These are phyloP conservation scores for Saitozyma sp. DNA, from an alignment of 768 basidiomycete species.

Conservation along the genomic window DNA sequence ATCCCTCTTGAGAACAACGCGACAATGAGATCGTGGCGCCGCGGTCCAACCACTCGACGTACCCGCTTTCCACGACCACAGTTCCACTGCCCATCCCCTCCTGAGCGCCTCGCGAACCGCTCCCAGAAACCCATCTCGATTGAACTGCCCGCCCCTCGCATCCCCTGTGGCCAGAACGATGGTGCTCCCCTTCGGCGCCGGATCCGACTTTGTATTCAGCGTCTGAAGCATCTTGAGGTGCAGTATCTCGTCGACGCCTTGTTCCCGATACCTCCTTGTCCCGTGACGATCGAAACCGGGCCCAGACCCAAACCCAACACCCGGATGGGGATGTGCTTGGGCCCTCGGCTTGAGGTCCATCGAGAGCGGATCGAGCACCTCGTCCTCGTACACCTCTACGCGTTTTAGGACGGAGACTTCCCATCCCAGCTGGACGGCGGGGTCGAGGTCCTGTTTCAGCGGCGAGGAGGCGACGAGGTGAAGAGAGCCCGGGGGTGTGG, in stretches of 20 bases:
- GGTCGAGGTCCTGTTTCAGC: slow-evolving; percentile 43
- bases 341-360: slow-evolving; percentile 21
- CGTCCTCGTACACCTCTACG: slow-evolving; percentile 41
- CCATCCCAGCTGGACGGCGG: slow-evolving; percentile 48
- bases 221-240: slow-evolving; percentile 90
- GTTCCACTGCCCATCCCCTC: slow-evolving; percentile 90
- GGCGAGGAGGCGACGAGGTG: slow-evolving; percentile 50
- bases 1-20: background rate
- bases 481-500: slow-evolving; percentile 34
- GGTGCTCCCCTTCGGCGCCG: slow-evolving; percentile 50
- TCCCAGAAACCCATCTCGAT: slow-evolving; percentile 86
- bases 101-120: slow-evolving; percentile 80
- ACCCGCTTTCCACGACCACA: slow-evolving; percentile 82
- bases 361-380: slow-evolving; percentile 31
- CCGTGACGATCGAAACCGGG: slow-evolving; percentile 7
- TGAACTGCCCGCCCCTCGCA: slow-evolving; percentile 88
- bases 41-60: slow-evolving; percentile 35
- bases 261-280: slow-evolving; percentile 60
- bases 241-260: slow-evolving; percentile 91
- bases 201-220: slow-evolving; percentile 58
- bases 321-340: background rate
- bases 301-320: slow-evolving; percentile 4
- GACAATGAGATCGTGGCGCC: background rate
- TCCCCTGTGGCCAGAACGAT: slow-evolving; percentile 93
- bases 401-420: slow-evolving; percentile 48